Evolutionary conservation across 495 filamentous ascomycete species (phyloP).

Genomic region (Penicillium mononematosum): DNA sequence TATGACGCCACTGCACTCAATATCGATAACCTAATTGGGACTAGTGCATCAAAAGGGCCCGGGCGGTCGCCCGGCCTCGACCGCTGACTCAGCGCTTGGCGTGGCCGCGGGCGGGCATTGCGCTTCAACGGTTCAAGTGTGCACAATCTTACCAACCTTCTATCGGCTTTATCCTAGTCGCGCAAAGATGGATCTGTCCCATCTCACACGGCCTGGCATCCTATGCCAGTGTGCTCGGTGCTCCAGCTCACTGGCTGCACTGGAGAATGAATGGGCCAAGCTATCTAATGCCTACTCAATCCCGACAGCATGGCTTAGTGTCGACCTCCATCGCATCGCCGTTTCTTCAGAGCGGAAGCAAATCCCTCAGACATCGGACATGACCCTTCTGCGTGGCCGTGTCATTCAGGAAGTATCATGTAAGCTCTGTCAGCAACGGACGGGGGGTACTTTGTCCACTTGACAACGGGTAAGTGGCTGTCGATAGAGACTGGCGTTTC

Average conservation of each 20-base stretch:
- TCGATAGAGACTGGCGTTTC: neutral
- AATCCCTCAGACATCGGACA: conserved; percentile 43
- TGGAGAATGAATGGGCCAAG: conserved; percentile 51
- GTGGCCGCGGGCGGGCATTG: neutral
- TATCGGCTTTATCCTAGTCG: conserved; percentile 4
- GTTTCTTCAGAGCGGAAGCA: conserved; percentile 43
- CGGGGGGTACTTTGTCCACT: conserved; percentile 42
- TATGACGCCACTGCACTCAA: conserved; percentile 20
- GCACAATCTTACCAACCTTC: conserved; percentile 5
- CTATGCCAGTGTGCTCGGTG: conserved; percentile 45
- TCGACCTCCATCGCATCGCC: conserved; percentile 44
- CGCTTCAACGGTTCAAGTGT: conserved; percentile 4
- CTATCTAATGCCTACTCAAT: conserved; percentile 45
- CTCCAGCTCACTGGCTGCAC: conserved; percentile 47
- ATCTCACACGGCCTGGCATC: conserved; percentile 42
- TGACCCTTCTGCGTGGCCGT: conserved; percentile 41
- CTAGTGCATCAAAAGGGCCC: conserved; percentile 10
- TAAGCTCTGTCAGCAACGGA: conserved; percentile 47
- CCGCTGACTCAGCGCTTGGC: conserved; percentile 23
- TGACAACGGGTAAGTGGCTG: conserved; percentile 41
- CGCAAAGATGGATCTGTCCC: conserved; percentile 40
- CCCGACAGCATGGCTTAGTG: conserved; percentile 45
- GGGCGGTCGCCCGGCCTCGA: conserved; percentile 11
- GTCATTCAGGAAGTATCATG: conserved; percentile 45
- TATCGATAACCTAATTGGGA: conserved; percentile 17